These are phyloP conservation scores for Aureobasidium musti DNA, from an alignment of 2,329 filamentous ascomycete species.

Conservation along the genomic window DNA sequence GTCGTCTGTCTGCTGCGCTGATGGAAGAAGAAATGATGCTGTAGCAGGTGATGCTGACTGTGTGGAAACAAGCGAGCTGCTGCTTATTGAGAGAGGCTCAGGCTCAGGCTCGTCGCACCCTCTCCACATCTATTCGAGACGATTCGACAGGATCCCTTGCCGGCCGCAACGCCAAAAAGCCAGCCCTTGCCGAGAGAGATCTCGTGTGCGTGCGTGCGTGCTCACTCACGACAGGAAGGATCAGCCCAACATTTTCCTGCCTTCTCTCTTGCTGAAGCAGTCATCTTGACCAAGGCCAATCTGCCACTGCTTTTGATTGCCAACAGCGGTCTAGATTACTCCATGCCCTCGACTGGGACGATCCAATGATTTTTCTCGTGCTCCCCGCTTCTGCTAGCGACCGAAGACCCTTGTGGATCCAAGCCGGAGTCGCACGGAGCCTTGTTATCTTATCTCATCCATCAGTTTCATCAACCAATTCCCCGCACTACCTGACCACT, in stretches of 20 bases:
- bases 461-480: slow-evolving; percentile 1
- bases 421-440: background rate
- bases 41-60: slow-evolving; percentile 8
- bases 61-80: slow-evolving; percentile 17
- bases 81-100: slow-evolving; percentile 16
- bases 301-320: background rate
- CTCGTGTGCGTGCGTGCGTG: slow-evolving; percentile 9
- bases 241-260: slow-evolving; percentile 16
- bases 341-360: background rate
- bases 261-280: background rate
- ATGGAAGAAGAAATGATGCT: background rate
- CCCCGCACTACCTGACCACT: background rate
- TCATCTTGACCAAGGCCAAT: background rate
- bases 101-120: too few relatives aligned
- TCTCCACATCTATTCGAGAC: slow-evolving; percentile 24
- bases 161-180: slow-evolving; percentile 10
- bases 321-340: slow-evolving; percentile 1
- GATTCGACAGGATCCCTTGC: slow-evolving; percentile 22
- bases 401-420: slow-evolving; percentile 4
- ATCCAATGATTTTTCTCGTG: background rate
- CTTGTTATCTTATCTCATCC: slow-evolving; percentile 1
- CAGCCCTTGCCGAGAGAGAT: slow-evolving; percentile 1
- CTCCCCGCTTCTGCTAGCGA: background rate
- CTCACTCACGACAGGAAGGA: background rate
- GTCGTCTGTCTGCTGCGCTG: background rate